phyloP scores from a whole-genome alignment of 73 alveolate species.

The Paramecium biaurelia region DNA sequence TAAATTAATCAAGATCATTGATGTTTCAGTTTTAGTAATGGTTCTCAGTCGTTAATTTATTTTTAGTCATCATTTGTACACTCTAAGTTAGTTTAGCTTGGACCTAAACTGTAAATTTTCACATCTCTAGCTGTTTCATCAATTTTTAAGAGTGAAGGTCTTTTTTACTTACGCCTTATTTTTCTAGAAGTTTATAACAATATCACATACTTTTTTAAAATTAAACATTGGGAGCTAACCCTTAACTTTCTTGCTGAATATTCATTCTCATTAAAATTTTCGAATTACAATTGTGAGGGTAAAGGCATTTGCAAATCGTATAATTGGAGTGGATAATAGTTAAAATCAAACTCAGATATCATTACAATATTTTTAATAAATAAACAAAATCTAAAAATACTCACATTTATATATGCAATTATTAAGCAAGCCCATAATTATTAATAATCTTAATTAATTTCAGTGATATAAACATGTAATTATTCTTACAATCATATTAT shows the following conservation, averaged over 20 bases:
- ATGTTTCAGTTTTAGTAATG: neutral
- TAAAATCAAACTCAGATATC: neutral
- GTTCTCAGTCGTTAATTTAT: neutral
- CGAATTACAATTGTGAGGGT: neutral
- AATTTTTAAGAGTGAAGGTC: neutral
- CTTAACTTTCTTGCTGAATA: neutral
- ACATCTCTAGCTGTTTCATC: conserved; percentile 7
- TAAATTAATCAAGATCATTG: neutral
- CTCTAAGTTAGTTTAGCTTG: neutral
- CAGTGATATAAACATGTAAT: neutral
- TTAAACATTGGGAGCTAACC: neutral
- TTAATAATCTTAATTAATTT: neutral
- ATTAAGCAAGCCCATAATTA: neutral
- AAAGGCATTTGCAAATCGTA: neutral
- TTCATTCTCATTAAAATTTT: neutral
- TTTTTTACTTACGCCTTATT: neutral
- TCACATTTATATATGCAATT: neutral
- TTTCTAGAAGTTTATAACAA: neutral
- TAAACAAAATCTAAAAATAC: neutral
- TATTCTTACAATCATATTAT: neutral
- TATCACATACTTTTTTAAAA: neutral
- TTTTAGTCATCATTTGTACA: neutral
- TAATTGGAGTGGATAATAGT: neutral
- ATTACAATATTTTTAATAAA: neutral
- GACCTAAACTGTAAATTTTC: neutral